Percentiles rank a stretch among this genome's conserved stretches.
These are phyloP conservation scores for Aspergillus pseudotamarii DNA, from an alignment of 2,329 filamentous ascomycete species.

Conservation along the genomic window DNA sequence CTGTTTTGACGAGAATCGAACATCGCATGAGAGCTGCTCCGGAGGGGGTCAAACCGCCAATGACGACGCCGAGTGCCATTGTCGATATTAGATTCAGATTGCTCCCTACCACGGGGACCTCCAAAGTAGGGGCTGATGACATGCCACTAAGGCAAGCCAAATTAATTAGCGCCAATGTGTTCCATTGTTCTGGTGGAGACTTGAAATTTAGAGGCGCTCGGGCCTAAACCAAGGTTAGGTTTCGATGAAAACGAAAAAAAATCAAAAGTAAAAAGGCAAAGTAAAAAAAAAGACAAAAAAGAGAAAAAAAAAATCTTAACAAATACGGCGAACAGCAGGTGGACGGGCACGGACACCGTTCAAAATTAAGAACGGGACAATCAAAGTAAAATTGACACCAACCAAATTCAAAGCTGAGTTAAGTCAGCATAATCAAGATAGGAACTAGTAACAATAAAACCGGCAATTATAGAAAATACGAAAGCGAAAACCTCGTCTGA, in stretches of 20 bases:
- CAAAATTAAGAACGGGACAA: neutral
- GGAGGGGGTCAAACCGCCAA: slow-evolving; percentile 2
- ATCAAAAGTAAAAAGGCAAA: neutral
- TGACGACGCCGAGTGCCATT: neutral
- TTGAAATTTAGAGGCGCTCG: slow-evolving; percentile 14
- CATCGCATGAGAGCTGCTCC: slow-evolving; percentile 14
- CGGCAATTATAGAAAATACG: neutral
- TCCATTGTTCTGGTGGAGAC: slow-evolving; percentile 3
- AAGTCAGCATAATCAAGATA: neutral
- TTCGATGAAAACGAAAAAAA: neutral
- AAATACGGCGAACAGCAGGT: neutral
- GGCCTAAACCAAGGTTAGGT: slow-evolving; percentile 18
- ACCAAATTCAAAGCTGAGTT: neutral
- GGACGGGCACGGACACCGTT: neutral
- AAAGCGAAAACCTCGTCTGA: slow-evolving; percentile 2
- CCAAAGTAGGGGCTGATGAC: slow-evolving; percentile 23
- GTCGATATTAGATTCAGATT: slow-evolving; percentile 15
- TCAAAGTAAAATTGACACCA: neutral
- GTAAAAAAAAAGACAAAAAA: no score
- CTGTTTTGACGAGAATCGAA: neutral
- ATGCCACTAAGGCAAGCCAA: slow-evolving; percentile 27
- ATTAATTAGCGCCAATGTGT: slow-evolving; percentile 18
- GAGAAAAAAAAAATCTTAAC: neutral
- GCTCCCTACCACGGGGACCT: slow-evolving; percentile 12
- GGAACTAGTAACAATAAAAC: neutral